Evolutionary conservation across 192 early-diverging fungal species (phyloP), one percentile per base, ranked within the genome.

Genomic region (Mortierella hygrophila): DNA sequence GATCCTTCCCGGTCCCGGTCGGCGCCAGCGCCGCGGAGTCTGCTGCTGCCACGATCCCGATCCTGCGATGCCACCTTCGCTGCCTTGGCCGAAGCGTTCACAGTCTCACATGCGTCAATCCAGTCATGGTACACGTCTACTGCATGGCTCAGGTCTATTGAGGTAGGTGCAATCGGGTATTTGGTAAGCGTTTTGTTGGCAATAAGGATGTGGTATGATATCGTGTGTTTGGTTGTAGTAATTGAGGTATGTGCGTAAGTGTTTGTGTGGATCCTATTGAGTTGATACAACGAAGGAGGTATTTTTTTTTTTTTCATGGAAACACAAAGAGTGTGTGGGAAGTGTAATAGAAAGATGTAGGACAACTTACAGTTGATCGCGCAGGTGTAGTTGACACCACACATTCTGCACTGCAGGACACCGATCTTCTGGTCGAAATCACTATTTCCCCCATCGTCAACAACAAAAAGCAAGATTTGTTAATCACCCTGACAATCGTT

Each of bases 91-190:
- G 84, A 77, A 8, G 84, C 75, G 37, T 86, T 86, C 15, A 86
- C 84, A 54, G 93, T 90, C 78, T 97, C 96, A 79, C 95, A 96
- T 1, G 97, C 95, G 88, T 99, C 98, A 42, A 99, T 93, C 97
- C 97, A 99, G 73, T 95, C 96, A 55, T 93, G 93, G 75, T 99
- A 99, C 9, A 99, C 96, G 86, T 99, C 98, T 23, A 97, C 93
- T 7, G 97, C 92, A 73, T 96, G 96, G 76, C 93, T 93, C 13
- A 99, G 88, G 57, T 91, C 94, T 94, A 83, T 65, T 57, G 3
- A 72, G 40, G 9, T 16, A 20, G 26, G 47, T 52, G 72, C 40
- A 60, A 6, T 20, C 18, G 5, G 49, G 49, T 21, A 52, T 52
- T 21, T 6, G 49, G 49, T 52, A 15, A 52, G 49, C 49, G 49